phyloP scores from a whole-genome alignment of 331 rosid genomes.

The Rhamnella rubrinervis region DNA sequence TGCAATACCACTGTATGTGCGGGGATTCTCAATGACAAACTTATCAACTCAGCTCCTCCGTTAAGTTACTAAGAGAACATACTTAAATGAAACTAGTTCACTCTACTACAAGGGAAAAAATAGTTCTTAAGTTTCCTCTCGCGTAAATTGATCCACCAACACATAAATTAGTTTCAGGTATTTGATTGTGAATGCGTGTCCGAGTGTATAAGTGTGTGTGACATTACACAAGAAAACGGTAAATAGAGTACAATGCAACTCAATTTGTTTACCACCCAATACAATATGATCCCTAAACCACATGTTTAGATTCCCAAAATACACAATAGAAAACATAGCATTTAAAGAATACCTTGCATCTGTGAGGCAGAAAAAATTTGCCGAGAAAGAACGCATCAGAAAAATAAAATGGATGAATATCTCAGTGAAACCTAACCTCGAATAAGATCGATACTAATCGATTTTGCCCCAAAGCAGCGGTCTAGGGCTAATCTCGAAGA shows the following conservation, averaged over 20 bases:
- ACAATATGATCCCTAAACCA: slow-evolving; percentile 9
- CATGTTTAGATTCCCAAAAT: neutral
- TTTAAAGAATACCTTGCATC: slow-evolving; percentile 14
- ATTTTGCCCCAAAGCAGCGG: slow-evolving; percentile 7
- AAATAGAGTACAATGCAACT: neutral
- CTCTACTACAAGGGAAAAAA: too few relatives aligned
- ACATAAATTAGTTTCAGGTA: too few relatives aligned
- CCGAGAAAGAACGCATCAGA: neutral
- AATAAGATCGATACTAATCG: slow-evolving; percentile 5
- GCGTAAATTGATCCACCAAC: neutral
- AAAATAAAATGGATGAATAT: neutral
- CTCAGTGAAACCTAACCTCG: neutral
- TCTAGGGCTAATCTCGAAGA: slow-evolving; percentile 2
- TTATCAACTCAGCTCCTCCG: too few relatives aligned
- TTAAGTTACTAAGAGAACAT: too few relatives aligned
- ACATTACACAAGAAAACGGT: neutral
- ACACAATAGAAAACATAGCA: slow-evolving; percentile 7
- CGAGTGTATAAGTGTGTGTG: too few relatives aligned
- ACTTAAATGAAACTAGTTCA: too few relatives aligned
- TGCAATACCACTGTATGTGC: too few relatives aligned
- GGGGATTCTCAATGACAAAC: too few relatives aligned
- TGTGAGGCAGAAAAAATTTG: neutral
- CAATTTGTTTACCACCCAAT: neutral
- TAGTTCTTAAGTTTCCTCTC: neutral
- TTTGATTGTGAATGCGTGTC: neutral